phyloP scores from a whole-genome alignment of 768 basidiomycete genomes.

The Chalciporus sphaerocephalus region DNA sequence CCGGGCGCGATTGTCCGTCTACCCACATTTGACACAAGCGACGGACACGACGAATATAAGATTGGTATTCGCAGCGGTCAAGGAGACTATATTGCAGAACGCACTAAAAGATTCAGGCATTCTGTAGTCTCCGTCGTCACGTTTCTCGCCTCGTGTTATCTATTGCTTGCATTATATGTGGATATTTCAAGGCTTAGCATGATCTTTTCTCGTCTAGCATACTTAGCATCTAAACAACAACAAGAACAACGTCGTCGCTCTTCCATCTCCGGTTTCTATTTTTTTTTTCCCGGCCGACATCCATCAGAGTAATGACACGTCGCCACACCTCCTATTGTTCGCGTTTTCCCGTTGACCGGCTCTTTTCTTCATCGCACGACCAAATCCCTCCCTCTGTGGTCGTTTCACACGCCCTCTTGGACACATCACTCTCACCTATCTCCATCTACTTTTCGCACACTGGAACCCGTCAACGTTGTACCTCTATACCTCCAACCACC shows the following conservation, averaged over 20 bases:
- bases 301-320: constrained; percentile 1
- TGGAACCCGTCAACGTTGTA: background rate
- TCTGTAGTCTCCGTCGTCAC: constrained; percentile 37
- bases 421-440: background rate
- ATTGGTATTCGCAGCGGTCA: constrained; percentile 82
- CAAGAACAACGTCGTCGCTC: background rate
- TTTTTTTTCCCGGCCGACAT: background rate
- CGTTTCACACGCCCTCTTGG: background rate
- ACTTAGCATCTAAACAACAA: constrained; percentile 1
- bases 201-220: constrained; percentile 23
- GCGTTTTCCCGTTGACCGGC: background rate
- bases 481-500: background rate
- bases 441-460: too few relatives aligned
- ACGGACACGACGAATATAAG: constrained; percentile 83
- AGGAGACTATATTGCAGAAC: constrained; percentile 91
- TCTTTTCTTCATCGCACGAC: background rate
- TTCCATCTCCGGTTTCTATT: too few relatives aligned
- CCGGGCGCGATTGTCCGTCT: constrained; percentile 76
- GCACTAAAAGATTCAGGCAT: constrained; percentile 84
- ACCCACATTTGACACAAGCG: constrained; percentile 88
- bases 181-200: constrained; percentile 27
- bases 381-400: background rate
- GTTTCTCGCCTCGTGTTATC: constrained; percentile 15
- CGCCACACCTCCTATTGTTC: background rate
- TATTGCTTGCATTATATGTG: constrained; percentile 32